Conservation (phyloP, 2,329 filamentous ascomycete genomes). For the Penicillium italicum region DNA sequence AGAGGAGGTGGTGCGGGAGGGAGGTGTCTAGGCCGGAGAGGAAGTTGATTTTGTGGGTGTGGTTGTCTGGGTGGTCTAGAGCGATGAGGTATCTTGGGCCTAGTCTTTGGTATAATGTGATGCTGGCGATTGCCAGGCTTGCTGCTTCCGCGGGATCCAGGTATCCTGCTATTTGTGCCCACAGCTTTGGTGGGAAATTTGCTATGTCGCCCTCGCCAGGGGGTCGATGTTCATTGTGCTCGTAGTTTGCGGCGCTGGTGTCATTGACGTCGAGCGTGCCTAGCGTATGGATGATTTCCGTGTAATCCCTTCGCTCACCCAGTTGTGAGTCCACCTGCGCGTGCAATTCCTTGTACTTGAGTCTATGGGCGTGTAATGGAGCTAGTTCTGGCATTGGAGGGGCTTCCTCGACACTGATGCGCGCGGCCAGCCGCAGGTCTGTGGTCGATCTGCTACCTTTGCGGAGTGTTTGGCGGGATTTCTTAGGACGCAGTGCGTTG, state of each 20-base stretch:
- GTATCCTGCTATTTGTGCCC: conserved; percentile 44
- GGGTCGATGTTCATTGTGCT: conserved; percentile 23
- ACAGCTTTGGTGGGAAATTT: conserved; percentile 46
- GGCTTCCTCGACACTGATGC: conserved; percentile 24
- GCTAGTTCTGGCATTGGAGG: conserved; percentile 32
- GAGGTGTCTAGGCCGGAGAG: conserved; percentile 50
- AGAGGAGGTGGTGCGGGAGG: conserved; percentile 56
- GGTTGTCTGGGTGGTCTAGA: conserved; percentile 45
- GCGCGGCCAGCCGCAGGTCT: conserved; percentile 25
- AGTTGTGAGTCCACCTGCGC: conserved; percentile 33
- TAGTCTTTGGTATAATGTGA: conserved; percentile 45
- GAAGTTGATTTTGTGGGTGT: conserved; percentile 49
- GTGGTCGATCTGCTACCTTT: conserved; percentile 32
- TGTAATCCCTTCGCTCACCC: conserved; percentile 38
- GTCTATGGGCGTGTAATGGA: conserved; percentile 34
- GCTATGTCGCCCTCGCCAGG: conserved; percentile 45
- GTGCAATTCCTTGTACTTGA: conserved; percentile 31
- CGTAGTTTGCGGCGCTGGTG: conserved; percentile 12
- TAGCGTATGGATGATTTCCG: conserved; percentile 35
- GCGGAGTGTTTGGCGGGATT: conserved; percentile 37
- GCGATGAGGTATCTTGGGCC: conserved; percentile 40
- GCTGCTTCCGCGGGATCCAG: conserved; percentile 48
- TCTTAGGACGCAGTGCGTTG: conserved; percentile 34
- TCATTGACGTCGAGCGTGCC: conserved; percentile 32
- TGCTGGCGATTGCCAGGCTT: conserved; percentile 49